Base-by-base conservation (phyloP, 345 rosid genomes). In the Conringia planisiliqua region DNA sequence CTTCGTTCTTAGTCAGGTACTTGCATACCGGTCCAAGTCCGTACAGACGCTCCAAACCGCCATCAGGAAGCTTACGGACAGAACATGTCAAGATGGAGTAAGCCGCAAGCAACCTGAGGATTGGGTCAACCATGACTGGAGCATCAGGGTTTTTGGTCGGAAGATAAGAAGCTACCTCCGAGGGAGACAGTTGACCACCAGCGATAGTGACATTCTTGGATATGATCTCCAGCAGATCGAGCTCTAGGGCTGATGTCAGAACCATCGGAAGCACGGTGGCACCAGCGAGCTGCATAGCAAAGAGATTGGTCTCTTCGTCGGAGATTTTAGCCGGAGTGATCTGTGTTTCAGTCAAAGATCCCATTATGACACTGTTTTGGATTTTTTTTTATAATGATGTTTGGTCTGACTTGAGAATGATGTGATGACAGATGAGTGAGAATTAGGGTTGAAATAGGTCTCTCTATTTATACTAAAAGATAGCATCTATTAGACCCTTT, bases 201-300 rank as follows among this genome's bases (percentile, higher is more conserved):
- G 86, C 63, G 3, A 87, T 82, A 5, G 83, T 80, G 0, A 11
- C 46, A 29, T 67, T 75, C 74, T 81, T 85, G 7, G 87, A 83
- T 71, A 90, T 85, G 86, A 93, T 86, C 79, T 93, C 93, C 5
- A 89, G 88, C 16, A 93, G 68, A 80, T 89, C 96, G 0, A 93
- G 96, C 64, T 93, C 98, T 4, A 93, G 67, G 58, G 97, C 92
- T 3, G 97, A 38, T 72, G 88, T 90, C 17, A 93, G 84, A 51
- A 90, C 86, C 98, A 89, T 93, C 0, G 97, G 96, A 5, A 90
- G 86, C 42, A 88, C 87, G 2, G 92, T 89, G 16, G 87, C 86
- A 17, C 93, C 82, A n/a, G 85, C 72, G 8, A 93, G 86, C 62
- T 89, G 91, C 83, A 90, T 83, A 40, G 95, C 95, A 51, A 84